Conservation (phyloP, 192 early-diverging fungal species). For the Gamsiella multidivaricata region DNA sequence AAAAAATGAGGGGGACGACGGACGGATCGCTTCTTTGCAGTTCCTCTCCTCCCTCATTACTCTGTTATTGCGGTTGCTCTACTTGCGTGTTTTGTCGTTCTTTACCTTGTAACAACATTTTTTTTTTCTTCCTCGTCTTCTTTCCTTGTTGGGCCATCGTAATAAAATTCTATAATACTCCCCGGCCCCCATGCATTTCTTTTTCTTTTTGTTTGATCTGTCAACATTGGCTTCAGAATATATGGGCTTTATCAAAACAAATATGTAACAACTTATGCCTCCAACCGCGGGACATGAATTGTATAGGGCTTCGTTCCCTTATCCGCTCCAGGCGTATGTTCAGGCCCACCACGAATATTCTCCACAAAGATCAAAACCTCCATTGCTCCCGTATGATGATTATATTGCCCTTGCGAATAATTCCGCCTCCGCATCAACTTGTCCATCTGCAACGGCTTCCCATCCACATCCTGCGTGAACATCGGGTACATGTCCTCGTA, state of each 20-base stretch:
- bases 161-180: neutral
- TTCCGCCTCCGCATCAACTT: constrained; percentile 55
- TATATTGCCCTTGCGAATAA: constrained; percentile 40
- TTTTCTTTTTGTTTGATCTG: neutral
- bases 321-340: constrained; percentile 37
- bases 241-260: neutral
- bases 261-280: neutral
- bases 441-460: constrained; percentile 30
- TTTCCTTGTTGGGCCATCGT: neutral
- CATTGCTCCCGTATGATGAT: constrained; percentile 24
- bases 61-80: neutral
- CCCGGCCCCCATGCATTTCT: too few species aligned
- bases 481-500: constrained; percentile 61
- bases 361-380: constrained; percentile 51
- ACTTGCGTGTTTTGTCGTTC: neutral
- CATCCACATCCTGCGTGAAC: constrained; percentile 61
- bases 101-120: neutral
- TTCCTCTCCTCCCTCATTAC: neutral
- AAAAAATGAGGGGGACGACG: neutral
- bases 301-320: constrained; percentile 38
- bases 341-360: constrained; percentile 46
- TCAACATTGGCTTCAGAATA: neutral
- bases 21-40: too few species aligned
- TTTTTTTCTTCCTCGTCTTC: neutral
- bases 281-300: constrained; percentile 43